A percentile compares a stretch with the other conserved stretches of the same genome.
Conservation (phyloP, 495 filamentous ascomycete species). For the Daldinia childiae region DNA sequence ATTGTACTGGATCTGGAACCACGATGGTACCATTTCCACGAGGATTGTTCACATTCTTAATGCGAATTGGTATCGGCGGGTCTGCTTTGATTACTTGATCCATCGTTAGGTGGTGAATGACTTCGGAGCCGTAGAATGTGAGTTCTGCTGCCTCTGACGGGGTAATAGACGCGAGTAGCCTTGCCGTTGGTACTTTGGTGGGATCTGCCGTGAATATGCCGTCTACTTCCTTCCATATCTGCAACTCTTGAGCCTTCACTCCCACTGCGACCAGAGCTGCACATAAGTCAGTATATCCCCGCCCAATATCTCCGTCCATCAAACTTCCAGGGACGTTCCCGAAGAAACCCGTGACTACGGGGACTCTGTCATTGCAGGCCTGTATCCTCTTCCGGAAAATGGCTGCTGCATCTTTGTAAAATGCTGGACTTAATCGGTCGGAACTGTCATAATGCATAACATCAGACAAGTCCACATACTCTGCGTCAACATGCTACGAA, state of each 20-base stretch:
- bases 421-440: conserved; percentile 75
- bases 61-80: conserved; percentile 87
- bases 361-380: conserved; percentile 74
- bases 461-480: conserved; percentile 87
- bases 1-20: conserved; percentile 64
- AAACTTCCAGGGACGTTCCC: conserved; percentile 84
- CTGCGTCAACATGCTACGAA: conserved; percentile 72
- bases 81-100: conserved; percentile 93
- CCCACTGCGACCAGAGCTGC: conserved; percentile 85
- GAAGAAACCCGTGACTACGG: conserved; percentile 87
- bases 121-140: conserved; percentile 93
- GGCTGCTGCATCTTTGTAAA: conserved; percentile 77
- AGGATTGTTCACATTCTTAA: conserved; percentile 98
- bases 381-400: conserved; percentile 72
- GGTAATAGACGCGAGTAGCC: conserved; percentile 78
- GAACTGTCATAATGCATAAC: conserved; percentile 69
- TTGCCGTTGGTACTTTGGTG: conserved; percentile 84
- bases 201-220: conserved; percentile 92
- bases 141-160: conserved; percentile 89
- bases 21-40: conserved; percentile 88
- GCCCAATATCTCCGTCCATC: conserved; percentile 77
- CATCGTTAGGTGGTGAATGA: conserved; percentile 98
- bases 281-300: conserved; percentile 91
- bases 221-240: conserved; percentile 94
- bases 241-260: conserved; percentile 77